Evolutionary conservation across 139 green algal species (phyloP).

Genomic region (Dunaliella primolecta): DNA sequence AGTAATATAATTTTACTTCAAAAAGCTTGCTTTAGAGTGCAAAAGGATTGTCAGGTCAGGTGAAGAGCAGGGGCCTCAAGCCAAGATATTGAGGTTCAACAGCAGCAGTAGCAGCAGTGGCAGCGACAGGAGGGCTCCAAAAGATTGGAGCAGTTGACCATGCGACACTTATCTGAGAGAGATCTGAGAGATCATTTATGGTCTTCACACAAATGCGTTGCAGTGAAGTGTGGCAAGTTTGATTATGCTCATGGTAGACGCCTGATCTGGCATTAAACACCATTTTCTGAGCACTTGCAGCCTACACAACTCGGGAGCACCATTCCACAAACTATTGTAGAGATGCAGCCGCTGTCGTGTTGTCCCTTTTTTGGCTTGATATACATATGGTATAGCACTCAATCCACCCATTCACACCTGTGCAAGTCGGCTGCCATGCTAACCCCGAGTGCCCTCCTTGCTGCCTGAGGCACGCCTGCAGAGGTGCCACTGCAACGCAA

Average conservation of each 20-base stretch:
- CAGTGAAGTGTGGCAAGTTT: background rate
- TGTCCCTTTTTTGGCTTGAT: background rate
- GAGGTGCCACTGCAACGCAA: background rate
- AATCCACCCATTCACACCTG: background rate
- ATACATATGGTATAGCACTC: too few species aligned
- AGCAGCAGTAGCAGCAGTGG: too few species aligned
- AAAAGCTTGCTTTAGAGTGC: background rate
- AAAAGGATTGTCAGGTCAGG: background rate
- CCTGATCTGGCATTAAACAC: too few species aligned
- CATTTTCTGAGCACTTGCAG: background rate
- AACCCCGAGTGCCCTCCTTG: background rate
- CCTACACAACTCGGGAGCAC: background rate
- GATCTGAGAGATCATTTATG: background rate
- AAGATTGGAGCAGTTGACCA: too few species aligned
- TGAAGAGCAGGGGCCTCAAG: background rate
- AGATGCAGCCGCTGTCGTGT: background rate
- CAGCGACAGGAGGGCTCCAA: too few species aligned
- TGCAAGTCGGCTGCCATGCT: background rate
- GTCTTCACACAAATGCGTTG: background rate
- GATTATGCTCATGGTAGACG: background rate
- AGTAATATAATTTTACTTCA: background rate
- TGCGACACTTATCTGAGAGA: too few species aligned
- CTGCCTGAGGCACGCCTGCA: background rate
- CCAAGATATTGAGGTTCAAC: too few species aligned
- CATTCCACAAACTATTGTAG: background rate